Conservation (phyloP, 2,329 filamentous ascomycete genomes). For the Cladosporium sp. region DNA sequence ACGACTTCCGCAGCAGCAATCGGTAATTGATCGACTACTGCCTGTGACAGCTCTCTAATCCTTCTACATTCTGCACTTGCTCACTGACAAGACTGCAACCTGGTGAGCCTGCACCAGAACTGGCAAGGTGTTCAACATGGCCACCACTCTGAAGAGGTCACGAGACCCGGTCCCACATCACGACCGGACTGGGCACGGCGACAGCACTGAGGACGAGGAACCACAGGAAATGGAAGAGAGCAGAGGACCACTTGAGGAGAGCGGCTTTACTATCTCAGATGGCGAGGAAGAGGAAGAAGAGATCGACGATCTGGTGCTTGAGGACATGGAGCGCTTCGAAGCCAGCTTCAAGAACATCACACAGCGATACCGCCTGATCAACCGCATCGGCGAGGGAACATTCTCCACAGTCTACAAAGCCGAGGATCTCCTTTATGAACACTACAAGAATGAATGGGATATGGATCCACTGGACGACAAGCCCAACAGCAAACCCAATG, state of each 20-base stretch:
- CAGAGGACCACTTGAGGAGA: conserved; percentile 47
- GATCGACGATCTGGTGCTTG: conserved; percentile 65
- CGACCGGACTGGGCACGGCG: conserved; percentile 15
- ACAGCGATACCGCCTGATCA: conserved; percentile 82
- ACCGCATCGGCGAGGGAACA: conserved; percentile 95
- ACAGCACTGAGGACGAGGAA: conserved; percentile 31
- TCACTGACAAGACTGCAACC: background rate
- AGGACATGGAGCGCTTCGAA: conserved; percentile 85
- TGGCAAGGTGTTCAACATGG: conserved; percentile 17
- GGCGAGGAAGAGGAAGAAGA: conserved; percentile 26
- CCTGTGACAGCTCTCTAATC: background rate
- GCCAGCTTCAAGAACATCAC: conserved; percentile 78
- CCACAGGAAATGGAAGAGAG: conserved; percentile 45
- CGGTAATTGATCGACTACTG: background rate
- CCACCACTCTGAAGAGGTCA: conserved; percentile 15
- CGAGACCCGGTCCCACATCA: conserved; percentile 21
- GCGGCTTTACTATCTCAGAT: conserved; percentile 49
- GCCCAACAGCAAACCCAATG: conserved; percentile 36
- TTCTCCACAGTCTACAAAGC: conserved; percentile 99
- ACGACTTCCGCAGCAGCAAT: background rate
- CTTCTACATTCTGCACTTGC: background rate
- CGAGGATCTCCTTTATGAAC: conserved; percentile 81
- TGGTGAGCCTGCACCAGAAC: background rate
- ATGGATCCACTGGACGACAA: conserved; percentile 58
- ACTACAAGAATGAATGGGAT: conserved; percentile 85